These are phyloP conservation scores for Nothophaeocryptopus gaeumannii DNA, from an alignment of 2,329 filamentous ascomycete species.

Conservation along the genomic window DNA sequence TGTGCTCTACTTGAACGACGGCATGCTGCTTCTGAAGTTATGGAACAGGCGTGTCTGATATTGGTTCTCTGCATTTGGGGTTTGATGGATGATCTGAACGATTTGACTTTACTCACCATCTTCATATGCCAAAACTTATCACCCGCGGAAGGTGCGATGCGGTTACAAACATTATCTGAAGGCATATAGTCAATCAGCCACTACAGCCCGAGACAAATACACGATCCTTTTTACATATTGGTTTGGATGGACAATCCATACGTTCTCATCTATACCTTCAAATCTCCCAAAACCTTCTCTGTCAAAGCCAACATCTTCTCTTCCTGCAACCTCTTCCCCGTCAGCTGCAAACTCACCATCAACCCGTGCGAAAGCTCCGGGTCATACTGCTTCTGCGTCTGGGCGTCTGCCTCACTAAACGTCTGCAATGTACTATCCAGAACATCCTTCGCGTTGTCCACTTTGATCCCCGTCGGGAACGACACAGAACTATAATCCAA, in stretches of 20 bases:
- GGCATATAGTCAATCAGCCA: too few species aligned
- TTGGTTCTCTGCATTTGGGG: too few species aligned
- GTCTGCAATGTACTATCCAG: slow-evolving; percentile 25
- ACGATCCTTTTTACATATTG: too few species aligned
- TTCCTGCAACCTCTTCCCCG: slow-evolving; percentile 35
- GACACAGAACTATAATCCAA: slow-evolving; percentile 48
- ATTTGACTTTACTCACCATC: too few species aligned
- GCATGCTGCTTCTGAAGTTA: too few species aligned
- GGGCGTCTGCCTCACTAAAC: slow-evolving; percentile 41
- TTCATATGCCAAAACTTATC: too few species aligned
- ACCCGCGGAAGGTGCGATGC: too few species aligned
- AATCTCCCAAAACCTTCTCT: slow-evolving; percentile 25
- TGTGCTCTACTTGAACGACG: too few species aligned
- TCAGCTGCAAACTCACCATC: slow-evolving; percentile 38
- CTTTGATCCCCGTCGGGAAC: slow-evolving; percentile 43
- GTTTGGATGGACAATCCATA: neutral
- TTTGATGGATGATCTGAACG: too few species aligned
- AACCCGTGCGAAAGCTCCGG: slow-evolving; percentile 41
- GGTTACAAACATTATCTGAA: too few species aligned
- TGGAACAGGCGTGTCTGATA: too few species aligned
- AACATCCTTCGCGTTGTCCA: slow-evolving; percentile 40
- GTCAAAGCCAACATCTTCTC: slow-evolving; percentile 38
- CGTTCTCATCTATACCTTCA: slow-evolving; percentile 12
- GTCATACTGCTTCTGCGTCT: slow-evolving; percentile 37
- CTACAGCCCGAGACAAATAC: too few species aligned